These are phyloP conservation scores for Kernera saxatilis DNA, from an alignment of 345 rosid species.

Conservation along the genomic window DNA sequence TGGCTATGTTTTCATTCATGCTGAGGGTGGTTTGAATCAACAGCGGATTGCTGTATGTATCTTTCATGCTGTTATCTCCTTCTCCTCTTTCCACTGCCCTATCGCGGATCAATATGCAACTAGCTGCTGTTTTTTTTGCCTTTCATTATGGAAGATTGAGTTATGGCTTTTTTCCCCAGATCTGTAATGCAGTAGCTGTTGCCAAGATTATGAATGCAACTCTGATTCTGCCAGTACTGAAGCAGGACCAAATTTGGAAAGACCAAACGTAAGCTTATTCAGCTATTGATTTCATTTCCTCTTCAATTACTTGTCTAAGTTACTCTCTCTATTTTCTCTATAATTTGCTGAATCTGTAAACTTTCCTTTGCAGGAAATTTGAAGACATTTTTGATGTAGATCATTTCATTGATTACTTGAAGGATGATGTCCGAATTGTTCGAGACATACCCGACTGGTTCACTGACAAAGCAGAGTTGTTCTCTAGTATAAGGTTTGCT, in stretches of 20 bases:
- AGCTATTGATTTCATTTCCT: background rate
- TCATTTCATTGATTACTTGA: conserved; percentile 95
- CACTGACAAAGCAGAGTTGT: conserved; percentile 89
- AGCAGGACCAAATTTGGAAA: conserved; percentile 99
- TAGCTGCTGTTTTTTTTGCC: background rate
- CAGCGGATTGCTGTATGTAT: conserved; percentile 92
- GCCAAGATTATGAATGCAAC: conserved; percentile 99
- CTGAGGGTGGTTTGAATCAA: conserved; percentile 99
- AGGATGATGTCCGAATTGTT: conserved; percentile 82
- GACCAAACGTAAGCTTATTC: conserved; percentile 80
- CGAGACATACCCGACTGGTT: conserved; percentile 98
- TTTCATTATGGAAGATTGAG: background rate
- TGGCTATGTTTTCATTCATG: conserved; percentile 95
- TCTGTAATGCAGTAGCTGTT: conserved; percentile 99
- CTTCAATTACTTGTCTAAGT: background rate
- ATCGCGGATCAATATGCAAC: background rate
- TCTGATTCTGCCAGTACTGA: conserved; percentile 90
- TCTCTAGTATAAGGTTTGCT: conserved; percentile 80
- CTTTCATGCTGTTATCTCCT: background rate
- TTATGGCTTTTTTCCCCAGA: conserved; percentile 43
- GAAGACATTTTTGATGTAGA: conserved; percentile 95
- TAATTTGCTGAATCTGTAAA: background rate
- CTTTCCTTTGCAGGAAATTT: conserved; percentile 66
- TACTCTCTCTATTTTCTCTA: background rate
- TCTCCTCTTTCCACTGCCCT: background rate